Base-by-base conservation (phyloP, 495 filamentous ascomycete genomes). In the Penicillium nucicola region DNA sequence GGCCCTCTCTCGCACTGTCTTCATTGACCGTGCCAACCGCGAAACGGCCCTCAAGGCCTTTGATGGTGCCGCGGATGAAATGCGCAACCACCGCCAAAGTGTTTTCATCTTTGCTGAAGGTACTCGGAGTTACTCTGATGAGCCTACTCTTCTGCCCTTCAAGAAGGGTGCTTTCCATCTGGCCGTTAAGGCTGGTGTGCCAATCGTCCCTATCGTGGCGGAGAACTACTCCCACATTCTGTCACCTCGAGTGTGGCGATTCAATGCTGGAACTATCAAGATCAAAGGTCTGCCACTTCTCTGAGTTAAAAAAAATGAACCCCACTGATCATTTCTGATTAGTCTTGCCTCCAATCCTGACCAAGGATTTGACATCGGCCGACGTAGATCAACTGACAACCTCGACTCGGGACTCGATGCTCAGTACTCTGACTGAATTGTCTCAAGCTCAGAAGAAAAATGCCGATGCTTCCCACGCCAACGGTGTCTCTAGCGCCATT, bases 161-260 rank as follows among this genome's bases (percentile, higher is more conserved):
- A 98, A 99, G 75, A 97, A 97, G 75, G 93, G 93, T 50, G 93
- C 93, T 32, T 99, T 97, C 71, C 93, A 97, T 66, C 75, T 98
- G 10, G 93, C 93, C 17, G 83, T 99, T 6, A 87, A 97, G 74
- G 95, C 92, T 1, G 86, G 89, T 61, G 92, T 96, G 22, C 90
- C 90, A 15, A 88, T 97, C 61, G 85, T 99, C 32, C 92, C 92
- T 0, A 75, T 96, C 17, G 88, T 97, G 17, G 80, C 82, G 8
- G 75, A 78, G 60, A 97, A 95, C 72, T 98, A 98, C 65, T 84
- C 81, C 23, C 83, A 96, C 58, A 65, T 99, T 19, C 67, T 97
- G 55, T 87, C 85, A 55, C 69, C 88, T 54, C 82, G 85, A 67
- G 73, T 74, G 36, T 54, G 80, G 55, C 77, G 83, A 5, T 97